Evolutionary conservation across 2,329 filamentous ascomycete species (phyloP).

Genomic region (Cladosporium colombiae): DNA sequence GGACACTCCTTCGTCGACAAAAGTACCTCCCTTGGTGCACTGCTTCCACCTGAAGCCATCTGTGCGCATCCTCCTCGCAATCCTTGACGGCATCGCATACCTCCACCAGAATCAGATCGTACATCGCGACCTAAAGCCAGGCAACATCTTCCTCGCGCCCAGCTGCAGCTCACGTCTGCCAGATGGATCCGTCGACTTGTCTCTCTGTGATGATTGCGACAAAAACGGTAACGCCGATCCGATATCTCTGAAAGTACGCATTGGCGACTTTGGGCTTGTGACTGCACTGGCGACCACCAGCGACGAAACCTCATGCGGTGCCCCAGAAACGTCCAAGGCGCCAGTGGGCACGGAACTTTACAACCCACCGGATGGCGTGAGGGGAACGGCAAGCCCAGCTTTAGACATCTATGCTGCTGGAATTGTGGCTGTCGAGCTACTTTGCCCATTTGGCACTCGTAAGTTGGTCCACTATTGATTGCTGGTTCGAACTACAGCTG

Average conservation of each 20-base stretch:
- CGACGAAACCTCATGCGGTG: background rate
- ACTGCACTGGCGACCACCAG: constrained; percentile 51
- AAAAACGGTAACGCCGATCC: constrained; percentile 23
- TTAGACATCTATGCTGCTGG: constrained; percentile 64
- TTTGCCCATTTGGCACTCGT: constrained; percentile 53
- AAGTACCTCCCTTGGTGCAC: constrained; percentile 46
- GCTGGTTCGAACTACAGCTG: background rate
- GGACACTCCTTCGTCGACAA: constrained; percentile 17
- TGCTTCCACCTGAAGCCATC: constrained; percentile 64
- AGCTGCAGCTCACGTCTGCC: constrained; percentile 33
- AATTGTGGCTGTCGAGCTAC: constrained; percentile 63
- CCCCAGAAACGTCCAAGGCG: background rate
- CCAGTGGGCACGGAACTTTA: constrained; percentile 65
- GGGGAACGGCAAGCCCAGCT: constrained; percentile 47
- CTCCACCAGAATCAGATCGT: constrained; percentile 62
- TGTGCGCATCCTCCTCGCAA: constrained; percentile 57
- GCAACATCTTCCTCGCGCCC: constrained; percentile 66
- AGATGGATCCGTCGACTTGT: constrained; percentile 48
- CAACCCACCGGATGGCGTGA: constrained; percentile 48
- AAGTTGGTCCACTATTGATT: constrained; percentile 25
- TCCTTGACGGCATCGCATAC: constrained; percentile 65
- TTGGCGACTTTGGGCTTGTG: constrained; percentile 69
- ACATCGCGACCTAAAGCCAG: constrained; percentile 68
- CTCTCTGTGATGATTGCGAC: constrained; percentile 49
- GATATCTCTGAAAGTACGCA: constrained; percentile 49